Base-by-base conservation (phyloP, 139 green algal genomes). In the Deuterostichococcus epilithicus region DNA sequence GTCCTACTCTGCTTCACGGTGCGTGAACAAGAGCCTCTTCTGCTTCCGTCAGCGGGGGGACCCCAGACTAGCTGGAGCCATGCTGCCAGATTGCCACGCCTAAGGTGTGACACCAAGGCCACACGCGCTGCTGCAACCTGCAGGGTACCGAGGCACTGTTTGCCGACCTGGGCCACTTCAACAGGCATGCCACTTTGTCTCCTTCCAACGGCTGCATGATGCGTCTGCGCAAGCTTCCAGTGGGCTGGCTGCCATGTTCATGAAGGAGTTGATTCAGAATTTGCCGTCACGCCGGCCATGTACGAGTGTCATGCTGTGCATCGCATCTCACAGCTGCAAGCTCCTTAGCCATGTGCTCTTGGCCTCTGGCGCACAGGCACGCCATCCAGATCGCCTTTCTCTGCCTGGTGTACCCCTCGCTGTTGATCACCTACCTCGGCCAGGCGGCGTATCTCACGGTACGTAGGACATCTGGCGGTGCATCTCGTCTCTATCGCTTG, bases 111-210 rank as follows among this genome's bases (percentile, higher is more conserved):
- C n/a, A n/a, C n/a, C n/a, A n/a, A n/a, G n/a, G n/a, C n/a, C n/a
- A n/a, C n/a, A n/a, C n/a, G n/a, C n/a, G n/a, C n/a, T n/a, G n/a
- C n/a, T 22, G n/a, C n/a, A 34, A 18, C 2, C 5, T 63, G 44
- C 70, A 63, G 77, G 77, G 77, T 10, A 73, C 81, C 0, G 89
- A 94, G 82, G 89, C 89, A 28, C 85, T 92, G 74, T 94, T 86
- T 80, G 88, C 88, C 13, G 89, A 91, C 74, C 34, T 92, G 73
- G 87, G 89, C 10, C 89, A 93, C 77, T 92, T 93, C 76, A 82
- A 67, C 22, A 23, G 0, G 74, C 83, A 58, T 82, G 92, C 36
- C 72, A 74, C 79, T 71, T 82, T 73, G 22, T 34, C 33, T 33
- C 28, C 47, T 23, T 76, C 32, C 25, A 33, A 22, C 33, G 13